Conservation (phyloP, 169 alveolate genomes). For the Eimeria nieschulzi region DNA sequence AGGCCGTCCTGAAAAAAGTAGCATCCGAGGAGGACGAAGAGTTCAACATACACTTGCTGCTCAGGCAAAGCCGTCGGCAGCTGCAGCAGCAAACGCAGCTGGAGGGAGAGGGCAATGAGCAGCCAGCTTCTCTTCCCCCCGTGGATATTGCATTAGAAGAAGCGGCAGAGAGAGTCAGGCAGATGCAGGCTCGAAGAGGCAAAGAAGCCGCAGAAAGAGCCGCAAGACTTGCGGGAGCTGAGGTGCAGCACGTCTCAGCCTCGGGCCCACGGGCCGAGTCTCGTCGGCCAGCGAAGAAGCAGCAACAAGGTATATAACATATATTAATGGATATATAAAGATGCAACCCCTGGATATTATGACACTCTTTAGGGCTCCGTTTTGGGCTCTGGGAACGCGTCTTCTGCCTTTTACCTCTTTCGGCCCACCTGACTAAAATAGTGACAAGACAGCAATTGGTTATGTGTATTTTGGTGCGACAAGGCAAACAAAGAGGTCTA, state of each 20-base stretch:
- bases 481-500: too few relatives aligned
- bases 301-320: neutral
- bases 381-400: too few relatives aligned
- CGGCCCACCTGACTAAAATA: too few relatives aligned
- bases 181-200: neutral
- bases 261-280: neutral
- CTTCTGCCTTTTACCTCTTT: too few relatives aligned
- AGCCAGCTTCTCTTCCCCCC: neutral
- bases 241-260: neutral
- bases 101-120: neutral
- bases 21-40: neutral
- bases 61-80: neutral
- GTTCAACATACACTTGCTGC: neutral
- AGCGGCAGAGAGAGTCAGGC: slow-evolving; percentile 10
- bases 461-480: too few relatives aligned
- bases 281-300: neutral
- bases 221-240: neutral
- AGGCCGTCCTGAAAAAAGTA: too few relatives aligned
- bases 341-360: neutral
- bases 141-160: neutral
- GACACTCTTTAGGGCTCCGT: too few relatives aligned
- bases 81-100: slow-evolving; percentile 1
- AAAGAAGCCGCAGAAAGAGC: slow-evolving; percentile 3
- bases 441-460: too few relatives aligned
- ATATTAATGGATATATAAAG: neutral